Base-by-base conservation (phyloP, 768 basidiomycete species). In the Auricularia sp. region DNA sequence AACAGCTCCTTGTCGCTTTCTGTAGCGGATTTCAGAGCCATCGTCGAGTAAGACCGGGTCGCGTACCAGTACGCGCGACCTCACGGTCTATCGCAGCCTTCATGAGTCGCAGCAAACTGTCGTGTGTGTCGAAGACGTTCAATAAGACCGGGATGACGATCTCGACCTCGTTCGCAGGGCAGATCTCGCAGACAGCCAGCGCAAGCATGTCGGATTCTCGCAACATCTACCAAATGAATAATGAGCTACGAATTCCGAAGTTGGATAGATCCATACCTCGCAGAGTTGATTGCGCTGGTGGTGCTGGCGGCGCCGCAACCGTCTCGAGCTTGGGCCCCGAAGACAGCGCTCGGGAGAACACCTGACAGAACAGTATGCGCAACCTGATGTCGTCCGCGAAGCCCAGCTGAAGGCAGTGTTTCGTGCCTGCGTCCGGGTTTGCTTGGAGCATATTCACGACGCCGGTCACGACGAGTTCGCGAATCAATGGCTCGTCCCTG, bases 61-160 rank as follows among this genome's bases (percentile, higher is more conserved):
- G 70, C 73, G 68, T 70, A 94, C 94, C 84, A 42, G 91, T 91
- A 59, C 82, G 81, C 13, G 84, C 77, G 45, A 98, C 84, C 75
- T 98, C 95, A 62, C 87, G 81, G 71, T 94, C 90, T 66, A 97
- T 88, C 81, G 96, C 85, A 16, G 83, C 81, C 73, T 92, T 92
- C 71, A 96, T 80, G 54, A 98, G 77, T 18, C 76, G 79, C 75
- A 94, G 81, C 34, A 95, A 75, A 3, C 86, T 83, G 11, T 85
- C 78, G 11, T 88, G 83, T 6, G 88, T 87, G 72, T 96, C 89
- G 72, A 94, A 94, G 29, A 93, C 77, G 67, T 94, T 91, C 70
- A 97, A 82, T 56, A 98, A 76, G 21, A 96, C 87, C 2, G 88
- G 85, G 59, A 91, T 87, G 77, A 96, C 65, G 68, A 87, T 86